Conservation (phyloP, 2,329 filamentous ascomycete species). For the Daldinia eschscholtzii region DNA sequence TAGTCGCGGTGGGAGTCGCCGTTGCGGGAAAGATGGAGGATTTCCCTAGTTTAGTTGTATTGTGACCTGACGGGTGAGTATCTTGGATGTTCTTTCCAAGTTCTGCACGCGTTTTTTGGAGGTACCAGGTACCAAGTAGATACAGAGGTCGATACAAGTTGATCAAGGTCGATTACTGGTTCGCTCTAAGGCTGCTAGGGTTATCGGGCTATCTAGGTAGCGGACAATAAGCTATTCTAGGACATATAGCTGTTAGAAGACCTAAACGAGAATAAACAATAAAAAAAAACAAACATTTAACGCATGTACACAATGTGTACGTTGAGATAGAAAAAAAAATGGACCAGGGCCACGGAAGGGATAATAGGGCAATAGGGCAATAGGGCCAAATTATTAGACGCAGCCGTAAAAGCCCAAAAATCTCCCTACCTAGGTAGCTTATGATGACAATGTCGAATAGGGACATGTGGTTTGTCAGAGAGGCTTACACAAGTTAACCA, state of each 20-base stretch:
- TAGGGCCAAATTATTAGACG: slow-evolving; percentile 38
- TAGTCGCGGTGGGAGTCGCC: slow-evolving; percentile 40
- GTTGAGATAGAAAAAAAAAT: slow-evolving; percentile 28
- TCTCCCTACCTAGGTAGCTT: slow-evolving; percentile 25
- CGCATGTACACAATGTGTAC: slow-evolving; percentile 15
- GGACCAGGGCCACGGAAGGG: slow-evolving; percentile 11
- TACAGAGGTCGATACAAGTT: slow-evolving; percentile 9
- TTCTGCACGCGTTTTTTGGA: slow-evolving; percentile 26
- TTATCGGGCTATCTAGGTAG: slow-evolving; percentile 25
- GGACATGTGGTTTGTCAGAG: slow-evolving; percentile 47
- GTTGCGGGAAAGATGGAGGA: slow-evolving; percentile 31
- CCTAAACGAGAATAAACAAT: slow-evolving; percentile 3
- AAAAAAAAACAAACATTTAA: slow-evolving; percentile 20
- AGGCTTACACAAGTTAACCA: slow-evolving; percentile 50
- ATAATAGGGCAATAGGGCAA: slow-evolving; percentile 18
- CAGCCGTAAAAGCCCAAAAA: slow-evolving; percentile 28
- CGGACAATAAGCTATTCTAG: slow-evolving; percentile 35
- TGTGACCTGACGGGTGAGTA: slow-evolving; percentile 34
- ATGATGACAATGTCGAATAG: slow-evolving; percentile 41
- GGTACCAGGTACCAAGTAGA: slow-evolving; percentile 37
- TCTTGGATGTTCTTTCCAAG: slow-evolving; percentile 38
- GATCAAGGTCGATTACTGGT: slow-evolving; percentile 23
- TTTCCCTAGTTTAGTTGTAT: slow-evolving; percentile 31
- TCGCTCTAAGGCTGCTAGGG: slow-evolving; percentile 34
- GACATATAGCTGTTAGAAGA: slow-evolving; percentile 32